These are phyloP conservation scores for Yarrowia galli DNA, from an alignment of 1,139 yeast species.

Conservation along the genomic window DNA sequence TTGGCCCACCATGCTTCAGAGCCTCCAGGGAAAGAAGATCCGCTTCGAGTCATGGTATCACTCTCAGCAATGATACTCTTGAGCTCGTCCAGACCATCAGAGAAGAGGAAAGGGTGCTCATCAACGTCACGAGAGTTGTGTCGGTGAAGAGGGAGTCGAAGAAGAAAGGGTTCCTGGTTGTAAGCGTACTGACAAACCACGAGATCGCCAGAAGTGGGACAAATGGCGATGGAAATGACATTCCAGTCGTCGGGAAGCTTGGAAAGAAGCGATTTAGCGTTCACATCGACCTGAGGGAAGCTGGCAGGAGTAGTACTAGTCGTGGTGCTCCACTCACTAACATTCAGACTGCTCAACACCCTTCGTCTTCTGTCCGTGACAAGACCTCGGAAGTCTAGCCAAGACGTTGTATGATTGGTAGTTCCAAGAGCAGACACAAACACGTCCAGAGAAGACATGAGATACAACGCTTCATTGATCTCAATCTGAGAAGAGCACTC, in stretches of 20 bases:
- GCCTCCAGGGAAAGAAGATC: conserved; percentile 57
- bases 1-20: conserved; percentile 80
- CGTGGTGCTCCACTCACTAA: conserved; percentile 39
- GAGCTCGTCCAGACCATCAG: conserved; percentile 58
- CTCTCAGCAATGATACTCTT: conserved; percentile 64
- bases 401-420: conserved; percentile 44
- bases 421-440: conserved; percentile 40
- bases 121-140: conserved; percentile 58
- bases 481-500: conserved; percentile 13
- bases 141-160: conserved; percentile 68
- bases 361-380: conserved; percentile 41
- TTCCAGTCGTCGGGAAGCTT: conserved; percentile 62
- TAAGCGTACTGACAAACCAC: conserved; percentile 58
- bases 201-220: conserved; percentile 64
- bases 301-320: conserved; percentile 12
- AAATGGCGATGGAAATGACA: conserved; percentile 68
- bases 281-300: conserved; percentile 42
- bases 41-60: conserved; percentile 61
- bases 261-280: conserved; percentile 41
- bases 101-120: conserved; percentile 56
- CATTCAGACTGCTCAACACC: neutral
- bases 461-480: conserved; percentile 17
- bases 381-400: conserved; percentile 42
- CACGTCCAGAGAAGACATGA: conserved; percentile 36
- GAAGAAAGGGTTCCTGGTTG: conserved; percentile 55